Evolutionary conservation across 257 asterid genomes (phyloP), one percentile per base, ranked within the genome.

Genomic region (Galeopsis tetrahit): DNA sequence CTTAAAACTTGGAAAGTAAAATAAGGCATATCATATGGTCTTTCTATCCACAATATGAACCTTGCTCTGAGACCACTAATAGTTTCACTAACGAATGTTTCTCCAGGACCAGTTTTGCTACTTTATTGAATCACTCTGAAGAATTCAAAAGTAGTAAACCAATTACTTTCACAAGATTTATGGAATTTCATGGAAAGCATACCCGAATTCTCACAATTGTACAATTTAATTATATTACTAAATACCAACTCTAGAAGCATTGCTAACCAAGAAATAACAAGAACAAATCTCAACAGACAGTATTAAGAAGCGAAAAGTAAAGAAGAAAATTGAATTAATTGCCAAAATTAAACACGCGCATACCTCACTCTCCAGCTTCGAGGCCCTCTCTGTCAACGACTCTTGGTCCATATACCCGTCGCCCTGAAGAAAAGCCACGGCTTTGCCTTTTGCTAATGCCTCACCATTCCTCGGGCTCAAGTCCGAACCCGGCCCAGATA

Each of bases 291-390:
- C 2, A 13, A 52, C 13, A 32, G 7, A 13, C 21, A 63, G 3
- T 9, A 4, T 49, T 48, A 21, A 56, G 42, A 28, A 34, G 36
- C 35, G 51, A 69, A 69, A 39, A 2, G 53, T 72, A 15, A 52
- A 55, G 62, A 76, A 40, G 2, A 60, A 44, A 15, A 42, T 4
- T 11, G 13, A 61, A 34, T 34, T 21, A 58, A 71, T 38, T 48
- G 38, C 51, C 38, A 58, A 72, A 85, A 63, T 42, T 68, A 66
- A 71, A 77, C 79, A 72, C 17, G 56, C 17, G 63, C 86, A 56
- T 14, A 95, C 99, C 92, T 95, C 97, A 53, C 78, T 88, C 75
- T 95, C 91, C 71, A 87, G 92, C 81, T 84, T 82, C 33, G 83
- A 68, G 10, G 83, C 75, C 86, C 85, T 85, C 69, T 78, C 84